Percentiles rank a stretch among this genome's conserved stretches.
These are phyloP conservation scores for Lantana camara DNA, from an alignment of 257 asterid species.

Conservation along the genomic window DNA sequence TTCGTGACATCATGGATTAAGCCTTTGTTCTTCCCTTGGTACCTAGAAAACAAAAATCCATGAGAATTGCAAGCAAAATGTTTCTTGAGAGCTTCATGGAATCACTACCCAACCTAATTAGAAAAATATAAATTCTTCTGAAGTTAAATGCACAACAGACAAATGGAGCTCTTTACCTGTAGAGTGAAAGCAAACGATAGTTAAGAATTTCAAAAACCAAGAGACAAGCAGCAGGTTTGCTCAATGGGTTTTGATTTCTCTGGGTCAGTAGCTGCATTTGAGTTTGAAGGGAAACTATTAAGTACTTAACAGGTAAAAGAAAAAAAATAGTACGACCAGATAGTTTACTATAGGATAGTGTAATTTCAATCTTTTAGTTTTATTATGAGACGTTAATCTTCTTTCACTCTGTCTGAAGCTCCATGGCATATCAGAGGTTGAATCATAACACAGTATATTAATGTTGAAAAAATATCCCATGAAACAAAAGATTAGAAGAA, in stretches of 20 bases:
- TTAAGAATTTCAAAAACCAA: constrained; percentile 92
- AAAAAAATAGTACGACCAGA: constrained; percentile 4
- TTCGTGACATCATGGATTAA: constrained; percentile 89
- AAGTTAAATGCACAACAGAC: constrained; percentile 8
- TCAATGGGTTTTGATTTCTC: constrained; percentile 69
- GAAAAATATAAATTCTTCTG: neutral
- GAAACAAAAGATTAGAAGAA: neutral
- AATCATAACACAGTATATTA: constrained; percentile 4
- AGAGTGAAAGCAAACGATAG: constrained; percentile 91
- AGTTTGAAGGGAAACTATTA: constrained; percentile 27
- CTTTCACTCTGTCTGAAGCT: neutral
- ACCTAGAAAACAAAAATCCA: constrained; percentile 59
- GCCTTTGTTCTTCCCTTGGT: constrained; percentile 94
- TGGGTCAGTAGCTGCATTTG: constrained; percentile 79
- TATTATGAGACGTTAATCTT: constrained; percentile 1
- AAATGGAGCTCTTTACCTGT: constrained; percentile 57
- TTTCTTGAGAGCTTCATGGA: neutral
- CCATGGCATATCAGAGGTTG: neutral
- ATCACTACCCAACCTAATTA: neutral
- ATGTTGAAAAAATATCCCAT: neutral
- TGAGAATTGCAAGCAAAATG: neutral
- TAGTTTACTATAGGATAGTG: neutral
- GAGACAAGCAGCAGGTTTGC: constrained; percentile 81
- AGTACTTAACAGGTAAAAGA: constrained; percentile 21
- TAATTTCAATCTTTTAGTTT: neutral